These are phyloP conservation scores for Halteria grandinella DNA, from an alignment of 73 alveolate species.

Conservation along the genomic window DNA sequence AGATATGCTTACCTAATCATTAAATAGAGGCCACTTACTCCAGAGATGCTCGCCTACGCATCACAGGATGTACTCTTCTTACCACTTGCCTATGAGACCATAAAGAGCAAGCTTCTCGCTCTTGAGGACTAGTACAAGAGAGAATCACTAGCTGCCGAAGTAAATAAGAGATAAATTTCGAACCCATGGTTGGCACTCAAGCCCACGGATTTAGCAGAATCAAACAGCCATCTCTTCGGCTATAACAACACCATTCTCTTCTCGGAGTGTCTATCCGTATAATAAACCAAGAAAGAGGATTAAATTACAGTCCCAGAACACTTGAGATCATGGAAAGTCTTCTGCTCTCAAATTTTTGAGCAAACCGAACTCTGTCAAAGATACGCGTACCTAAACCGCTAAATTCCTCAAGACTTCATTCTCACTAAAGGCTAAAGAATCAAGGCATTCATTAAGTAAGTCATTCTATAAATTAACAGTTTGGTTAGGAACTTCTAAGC, in stretches of 20 bases:
- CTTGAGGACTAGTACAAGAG: not conserved
- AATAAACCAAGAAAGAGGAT: not conserved
- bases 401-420: slow-evolving; percentile 6
- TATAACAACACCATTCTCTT: not conserved
- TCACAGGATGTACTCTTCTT: slow-evolving; percentile 48
- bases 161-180: not conserved
- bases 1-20: not conserved
- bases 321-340: not conserved
- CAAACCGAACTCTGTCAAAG: slow-evolving; percentile 45
- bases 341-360: slow-evolving; percentile 41
- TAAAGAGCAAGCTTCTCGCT: slow-evolving; percentile 23
- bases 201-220: not conserved
- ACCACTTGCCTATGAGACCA: slow-evolving; percentile 40
- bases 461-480: not conserved
- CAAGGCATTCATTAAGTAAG: slow-evolving; percentile 50
- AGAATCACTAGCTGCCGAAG: not conserved
- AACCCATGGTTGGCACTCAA: slow-evolving; percentile 5
- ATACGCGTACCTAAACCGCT: slow-evolving; percentile 42
- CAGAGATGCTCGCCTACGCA: slow-evolving; percentile 50
- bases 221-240: not conserved
- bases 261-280: not conserved
- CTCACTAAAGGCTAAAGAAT: slow-evolving; percentile 28
- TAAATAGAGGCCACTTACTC: slow-evolving; percentile 46
- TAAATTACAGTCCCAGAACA: not conserved
- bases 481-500: slow-evolving; percentile 41